Percentiles rank a stretch among this genome's conserved stretches.
Evolutionary conservation across 1,284 basidiomycete genomes (phyloP).

Genomic region (Fomitiporia mediterranea): DNA sequence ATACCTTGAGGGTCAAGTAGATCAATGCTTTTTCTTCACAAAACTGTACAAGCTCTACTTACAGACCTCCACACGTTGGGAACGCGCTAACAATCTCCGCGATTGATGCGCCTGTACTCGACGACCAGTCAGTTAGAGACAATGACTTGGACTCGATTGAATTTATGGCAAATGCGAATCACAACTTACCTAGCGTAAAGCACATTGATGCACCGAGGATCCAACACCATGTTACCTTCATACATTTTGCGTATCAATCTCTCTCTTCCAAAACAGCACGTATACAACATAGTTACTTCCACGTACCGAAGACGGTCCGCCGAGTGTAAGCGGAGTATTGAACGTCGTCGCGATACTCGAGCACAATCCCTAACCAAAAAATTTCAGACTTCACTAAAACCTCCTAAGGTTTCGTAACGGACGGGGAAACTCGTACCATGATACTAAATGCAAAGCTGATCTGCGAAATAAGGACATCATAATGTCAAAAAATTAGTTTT

Average conservation of each 20-base stretch:
- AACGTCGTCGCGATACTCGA: conserved; percentile 80
- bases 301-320: conserved; percentile 72
- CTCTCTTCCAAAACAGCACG: background rate
- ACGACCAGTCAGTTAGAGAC: background rate
- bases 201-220: conserved; percentile 72
- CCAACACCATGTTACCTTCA: conserved; percentile 76
- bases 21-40: background rate
- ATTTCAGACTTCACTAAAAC: background rate
- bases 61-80: conserved; percentile 81
- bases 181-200: conserved; percentile 54
- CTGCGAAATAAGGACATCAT: conserved; percentile 30
- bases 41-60: conserved; percentile 29
- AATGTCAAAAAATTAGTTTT: background rate
- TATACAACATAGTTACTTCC: too few relatives aligned
- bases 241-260: conserved; percentile 9
- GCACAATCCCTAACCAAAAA: conserved; percentile 53
- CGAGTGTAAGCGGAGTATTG: conserved; percentile 71
- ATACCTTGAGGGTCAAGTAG: conserved; percentile 39
- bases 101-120: conserved; percentile 53
- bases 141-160: background rate
- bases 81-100: conserved; percentile 78
- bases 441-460: conserved; percentile 78
- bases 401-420: background rate
- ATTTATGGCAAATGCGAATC: background rate
- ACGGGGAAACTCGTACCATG: conserved; percentile 43